Base-by-base conservation (phyloP, 2,329 filamentous ascomycete species). In the Colletotrichum noveboracense region DNA sequence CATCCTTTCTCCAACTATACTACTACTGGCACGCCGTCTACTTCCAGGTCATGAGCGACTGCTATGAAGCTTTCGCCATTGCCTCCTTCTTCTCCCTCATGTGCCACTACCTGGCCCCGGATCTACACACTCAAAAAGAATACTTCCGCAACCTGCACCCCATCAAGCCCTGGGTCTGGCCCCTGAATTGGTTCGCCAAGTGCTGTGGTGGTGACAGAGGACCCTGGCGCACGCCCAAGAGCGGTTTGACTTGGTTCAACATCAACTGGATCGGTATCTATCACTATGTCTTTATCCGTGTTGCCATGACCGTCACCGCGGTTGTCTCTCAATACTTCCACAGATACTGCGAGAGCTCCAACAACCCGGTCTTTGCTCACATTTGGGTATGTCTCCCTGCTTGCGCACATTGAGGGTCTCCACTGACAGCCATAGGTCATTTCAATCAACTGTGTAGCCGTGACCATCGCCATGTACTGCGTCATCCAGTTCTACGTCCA, bases 241-340 rank as follows among this genome's bases (percentile, higher is more conserved):
- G 94, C 83, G 95, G 95, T 2, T 86, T 97, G 82, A 97, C 95
- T 1, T 97, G 95, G 95, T 97, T 97, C 86, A 98, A 98, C 83
- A 92, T 96, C 75, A 89, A 96, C 79, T 97, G 94, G 94, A 90
- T 94, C 62, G 93, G 93, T 70, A 89, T 97, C 71, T 97, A 96
- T 84, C 95, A 97, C 81, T 97, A 97, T 85, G 96, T 94, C 85
- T 93, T 96, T 80, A 91, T 96, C 77, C 92, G 94, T 61, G 93
- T 96, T 21, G 85, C 93, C 80, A 95, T 96, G 89, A 97, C 95
- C 36, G 89, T 96, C 75, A 91, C 94, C 18, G 93, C 95, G 1
- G 94, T 97, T 24, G 85, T 94, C 43, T 92, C 94, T 0, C 91
- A 98, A 83, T 90, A 92, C 72, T 90, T 90, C 77, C 90, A 90